These are phyloP conservation scores for Lipomyces yamadae DNA, from an alignment of 805 yeast genomes.

Conservation along the genomic window DNA sequence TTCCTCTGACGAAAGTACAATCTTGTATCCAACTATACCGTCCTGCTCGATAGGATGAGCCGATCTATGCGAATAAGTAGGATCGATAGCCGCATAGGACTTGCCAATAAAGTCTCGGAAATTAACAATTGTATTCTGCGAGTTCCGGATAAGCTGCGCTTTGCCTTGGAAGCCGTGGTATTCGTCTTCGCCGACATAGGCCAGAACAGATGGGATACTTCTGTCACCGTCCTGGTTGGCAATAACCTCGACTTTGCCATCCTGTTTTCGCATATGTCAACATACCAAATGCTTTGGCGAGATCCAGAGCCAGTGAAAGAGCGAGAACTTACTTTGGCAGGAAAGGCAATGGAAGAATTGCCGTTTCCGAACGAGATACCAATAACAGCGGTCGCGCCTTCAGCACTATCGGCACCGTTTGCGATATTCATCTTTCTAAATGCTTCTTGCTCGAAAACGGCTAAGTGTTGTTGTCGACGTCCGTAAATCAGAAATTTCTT, in stretches of 20 bases:
- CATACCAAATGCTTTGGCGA: slow-evolving; percentile 6
- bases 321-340: slow-evolving; percentile 44
- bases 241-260: slow-evolving; percentile 94
- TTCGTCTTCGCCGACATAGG: slow-evolving; percentile 93
- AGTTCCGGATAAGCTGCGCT: slow-evolving; percentile 89
- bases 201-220: slow-evolving; percentile 87
- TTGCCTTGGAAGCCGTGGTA: slow-evolving; percentile 97
- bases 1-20: slow-evolving; percentile 43
- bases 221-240: slow-evolving; percentile 99
- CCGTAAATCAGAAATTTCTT: no score
- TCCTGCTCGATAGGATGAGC: slow-evolving; percentile 64
- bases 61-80: slow-evolving; percentile 63
- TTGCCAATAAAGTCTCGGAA: slow-evolving; percentile 93
- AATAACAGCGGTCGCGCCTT: slow-evolving; percentile 59
- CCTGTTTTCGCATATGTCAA: slow-evolving; percentile 49
- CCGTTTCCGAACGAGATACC: slow-evolving; percentile 98
- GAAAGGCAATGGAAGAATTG: slow-evolving; percentile 90
- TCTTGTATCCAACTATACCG: slow-evolving; percentile 33
- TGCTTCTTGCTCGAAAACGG: neutral
- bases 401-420: slow-evolving; percentile 16
- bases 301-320: neutral
- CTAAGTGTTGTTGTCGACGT: neutral
- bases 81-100: slow-evolving; percentile 70
- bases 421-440: neutral
- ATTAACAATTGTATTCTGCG: slow-evolving; percentile 81